phyloP scores from a whole-genome alignment of 1,284 basidiomycete genomes.

The Lignosus rhinocerotis region DNA sequence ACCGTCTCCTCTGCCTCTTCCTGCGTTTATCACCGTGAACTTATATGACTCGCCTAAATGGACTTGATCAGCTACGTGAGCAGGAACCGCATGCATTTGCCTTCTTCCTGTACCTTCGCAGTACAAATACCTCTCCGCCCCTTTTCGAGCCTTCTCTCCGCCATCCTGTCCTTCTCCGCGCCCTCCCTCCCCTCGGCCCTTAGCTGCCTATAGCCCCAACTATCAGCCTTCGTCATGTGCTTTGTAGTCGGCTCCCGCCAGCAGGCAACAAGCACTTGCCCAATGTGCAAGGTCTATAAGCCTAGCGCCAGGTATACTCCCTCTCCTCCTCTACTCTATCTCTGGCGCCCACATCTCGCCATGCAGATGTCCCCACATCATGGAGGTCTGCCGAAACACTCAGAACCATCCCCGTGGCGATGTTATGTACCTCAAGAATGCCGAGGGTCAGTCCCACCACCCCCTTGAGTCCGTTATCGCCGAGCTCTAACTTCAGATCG shows the following conservation, averaged over 20 bases:
- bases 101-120: slow-evolving; percentile 44
- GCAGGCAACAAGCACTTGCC: slow-evolving; percentile 64
- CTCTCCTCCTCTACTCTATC: slow-evolving; percentile 16
- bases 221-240: slow-evolving; percentile 56
- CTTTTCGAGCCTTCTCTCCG: slow-evolving; percentile 36
- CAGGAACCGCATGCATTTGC: slow-evolving; percentile 50
- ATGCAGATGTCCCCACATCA: slow-evolving; percentile 69
- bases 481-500: slow-evolving; percentile 23
- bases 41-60: slow-evolving; percentile 36
- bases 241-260: slow-evolving; percentile 66
- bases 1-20: slow-evolving; percentile 22
- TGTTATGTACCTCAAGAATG: slow-evolving; percentile 75
- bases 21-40: slow-evolving; percentile 31
- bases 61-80: slow-evolving; percentile 46
- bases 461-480: slow-evolving; percentile 19
- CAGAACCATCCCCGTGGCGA: slow-evolving; percentile 70
- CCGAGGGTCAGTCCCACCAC: slow-evolving; percentile 60
- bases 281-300: slow-evolving; percentile 81
- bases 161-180: slow-evolving; percentile 31
- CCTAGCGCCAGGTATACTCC: slow-evolving; percentile 51
- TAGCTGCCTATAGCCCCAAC: slow-evolving; percentile 18
- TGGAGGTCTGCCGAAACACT: slow-evolving; percentile 73
- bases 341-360: slow-evolving; percentile 23
- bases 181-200: slow-evolving; percentile 20
- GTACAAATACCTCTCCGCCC: slow-evolving; percentile 47